phyloP scores from a whole-genome alignment of 2,329 filamentous ascomycete species.

The Zasmidium cellare region DNA sequence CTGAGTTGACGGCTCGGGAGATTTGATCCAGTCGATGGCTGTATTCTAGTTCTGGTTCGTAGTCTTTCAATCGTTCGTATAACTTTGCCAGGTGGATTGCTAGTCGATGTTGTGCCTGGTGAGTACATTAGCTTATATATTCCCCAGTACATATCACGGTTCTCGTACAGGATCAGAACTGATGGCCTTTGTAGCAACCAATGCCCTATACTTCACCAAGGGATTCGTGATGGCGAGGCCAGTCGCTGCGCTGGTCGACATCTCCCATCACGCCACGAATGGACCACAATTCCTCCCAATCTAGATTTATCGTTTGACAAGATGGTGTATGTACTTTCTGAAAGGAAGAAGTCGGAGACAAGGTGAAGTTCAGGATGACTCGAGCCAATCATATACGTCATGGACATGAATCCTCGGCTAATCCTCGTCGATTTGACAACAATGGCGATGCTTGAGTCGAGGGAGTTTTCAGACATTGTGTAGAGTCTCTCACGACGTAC shows the following conservation, averaged over 20 bases:
- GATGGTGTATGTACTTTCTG: neutral
- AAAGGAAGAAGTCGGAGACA: neutral
- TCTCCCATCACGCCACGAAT: conserved; percentile 11
- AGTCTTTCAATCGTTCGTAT: conserved; percentile 74
- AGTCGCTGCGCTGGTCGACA: conserved; percentile 28
- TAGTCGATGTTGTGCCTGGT: conserved; percentile 32
- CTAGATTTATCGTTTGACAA: no score
- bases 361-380: neutral
- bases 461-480: no score
- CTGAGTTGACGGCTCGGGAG: conserved; percentile 42
- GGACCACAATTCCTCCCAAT: no score
- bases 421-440: neutral
- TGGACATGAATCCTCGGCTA: neutral
- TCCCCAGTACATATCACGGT: neutral
- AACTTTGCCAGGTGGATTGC: conserved; percentile 76
- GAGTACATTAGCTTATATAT: neutral
- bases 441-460: neutral
- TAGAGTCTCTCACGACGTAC: no score
- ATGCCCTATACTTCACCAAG: conserved; percentile 71
- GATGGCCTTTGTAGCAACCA: conserved; percentile 67
- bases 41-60: conserved; percentile 72
- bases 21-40: conserved; percentile 64
- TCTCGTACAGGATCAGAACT: conserved; percentile 61
- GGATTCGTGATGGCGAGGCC: conserved; percentile 62
- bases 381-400: neutral